phyloP scores from a whole-genome alignment of 495 filamentous ascomycete species.

The Lophium mytilinum region DNA sequence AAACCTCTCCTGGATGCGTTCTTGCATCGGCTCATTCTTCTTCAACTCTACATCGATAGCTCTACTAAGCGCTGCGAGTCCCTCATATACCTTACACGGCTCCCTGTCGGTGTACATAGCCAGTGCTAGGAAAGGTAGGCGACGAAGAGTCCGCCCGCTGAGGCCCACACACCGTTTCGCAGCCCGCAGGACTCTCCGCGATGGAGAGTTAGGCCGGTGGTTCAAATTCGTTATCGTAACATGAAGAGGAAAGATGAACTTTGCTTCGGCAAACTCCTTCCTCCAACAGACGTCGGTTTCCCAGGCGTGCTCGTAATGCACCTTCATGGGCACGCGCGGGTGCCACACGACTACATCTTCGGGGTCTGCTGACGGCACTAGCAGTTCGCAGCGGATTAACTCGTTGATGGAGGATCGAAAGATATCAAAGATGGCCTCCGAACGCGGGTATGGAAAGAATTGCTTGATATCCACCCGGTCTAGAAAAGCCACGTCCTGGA shows the following conservation, averaged over 20 bases:
- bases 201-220: conserved; percentile 3
- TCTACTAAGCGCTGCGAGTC: conserved; percentile 23
- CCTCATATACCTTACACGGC: conserved; percentile 21
- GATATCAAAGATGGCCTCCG: conserved; percentile 42
- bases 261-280: too few relatives aligned
- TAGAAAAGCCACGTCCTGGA: conserved; percentile 43
- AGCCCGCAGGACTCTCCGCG: conserved; percentile 8
- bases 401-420: conserved; percentile 44
- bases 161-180: conserved; percentile 22
- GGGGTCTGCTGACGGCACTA: background rate
- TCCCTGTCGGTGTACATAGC: conserved; percentile 30
- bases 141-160: conserved; percentile 31
- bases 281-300: too few relatives aligned
- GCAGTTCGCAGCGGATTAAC: conserved; percentile 37
- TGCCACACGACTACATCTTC: background rate
- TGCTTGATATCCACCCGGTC: conserved; percentile 49
- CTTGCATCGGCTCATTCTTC: background rate
- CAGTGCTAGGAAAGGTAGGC: conserved; percentile 32
- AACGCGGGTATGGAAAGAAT: conserved; percentile 36
- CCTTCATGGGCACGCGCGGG: background rate
- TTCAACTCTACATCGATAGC: conserved; percentile 16
- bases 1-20: too few relatives aligned
- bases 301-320: too few relatives aligned
- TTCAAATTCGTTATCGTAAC: background rate
- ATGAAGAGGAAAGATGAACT: background rate